Evolutionary conservation across 768 basidiomycete genomes (phyloP).

Genomic region (Paxillus ammoniavirescens): DNA sequence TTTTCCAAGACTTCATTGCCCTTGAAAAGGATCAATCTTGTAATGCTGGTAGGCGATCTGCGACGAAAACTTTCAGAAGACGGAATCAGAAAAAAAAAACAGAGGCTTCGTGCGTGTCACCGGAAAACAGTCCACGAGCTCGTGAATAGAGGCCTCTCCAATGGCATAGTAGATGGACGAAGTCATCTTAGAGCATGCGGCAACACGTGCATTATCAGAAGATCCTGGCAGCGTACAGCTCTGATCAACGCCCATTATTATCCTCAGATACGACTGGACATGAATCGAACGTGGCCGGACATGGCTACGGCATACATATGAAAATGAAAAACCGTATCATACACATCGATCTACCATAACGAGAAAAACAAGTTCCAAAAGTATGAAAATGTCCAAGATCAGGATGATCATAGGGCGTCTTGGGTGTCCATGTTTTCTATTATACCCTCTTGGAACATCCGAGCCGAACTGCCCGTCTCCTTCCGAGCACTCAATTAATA

Average conservation of each 20-base stretch:
- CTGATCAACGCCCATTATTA: not conserved
- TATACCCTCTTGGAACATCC: not conserved
- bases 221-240: not conserved
- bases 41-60: slow-evolving; percentile 19
- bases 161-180: not conserved
- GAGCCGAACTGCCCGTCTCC: not conserved
- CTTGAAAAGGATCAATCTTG: slow-evolving; percentile 25
- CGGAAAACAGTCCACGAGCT: slow-evolving; percentile 18
- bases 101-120: slow-evolving; percentile 19
- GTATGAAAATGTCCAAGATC: not conserved
- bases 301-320: slow-evolving; percentile 5
- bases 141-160: slow-evolving; percentile 3
- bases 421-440: not conserved
- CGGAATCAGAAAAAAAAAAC: slow-evolving; percentile 27
- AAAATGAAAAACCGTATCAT: slow-evolving; percentile 11
- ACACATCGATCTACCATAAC: not conserved
- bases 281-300: slow-evolving; percentile 17
- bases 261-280: not conserved
- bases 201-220: not conserved
- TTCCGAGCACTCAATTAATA: slow-evolving; percentile 1
- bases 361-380: not conserved
- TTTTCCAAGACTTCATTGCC: not conserved
- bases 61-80: slow-evolving; percentile 25
- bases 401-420: not conserved
- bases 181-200: not conserved